Evolutionary conservation across 2,329 filamentous ascomycete species (phyloP).

Genomic region (Aspergillus pseudoglaucus): DNA sequence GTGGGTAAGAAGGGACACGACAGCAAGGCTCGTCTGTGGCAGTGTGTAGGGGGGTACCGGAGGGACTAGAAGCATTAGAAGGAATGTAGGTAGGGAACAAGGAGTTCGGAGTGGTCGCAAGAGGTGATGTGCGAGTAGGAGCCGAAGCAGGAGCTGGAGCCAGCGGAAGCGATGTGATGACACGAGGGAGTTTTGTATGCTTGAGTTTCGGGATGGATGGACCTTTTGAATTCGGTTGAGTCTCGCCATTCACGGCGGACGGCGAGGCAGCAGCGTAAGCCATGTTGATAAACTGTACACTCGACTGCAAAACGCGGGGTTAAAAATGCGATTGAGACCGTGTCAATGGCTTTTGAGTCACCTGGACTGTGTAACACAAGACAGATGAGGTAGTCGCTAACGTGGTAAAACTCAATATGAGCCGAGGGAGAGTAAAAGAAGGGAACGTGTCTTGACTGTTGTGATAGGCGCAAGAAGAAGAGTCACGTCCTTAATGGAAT

Average conservation of each 20-base stretch:
- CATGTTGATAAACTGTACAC: constrained; percentile 29
- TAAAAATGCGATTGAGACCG: constrained; percentile 21
- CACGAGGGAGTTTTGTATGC: constrained; percentile 30
- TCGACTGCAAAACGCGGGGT: constrained; percentile 25
- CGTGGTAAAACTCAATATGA: constrained; percentile 17
- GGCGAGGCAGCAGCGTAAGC: constrained; percentile 31
- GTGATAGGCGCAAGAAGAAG: constrained; percentile 15
- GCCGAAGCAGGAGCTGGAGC: constrained; percentile 20
- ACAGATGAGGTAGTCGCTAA: constrained; percentile 23
- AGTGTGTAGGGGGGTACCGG: constrained; percentile 28
- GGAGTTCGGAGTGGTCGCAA: constrained; percentile 25
- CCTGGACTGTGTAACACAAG: constrained; percentile 32
- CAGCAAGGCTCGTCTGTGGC: constrained; percentile 28
- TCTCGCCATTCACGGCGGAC: constrained; percentile 32
- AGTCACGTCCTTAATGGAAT: constrained; percentile 36
- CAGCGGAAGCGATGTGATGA: constrained; percentile 24
- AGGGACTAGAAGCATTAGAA: constrained; percentile 30
- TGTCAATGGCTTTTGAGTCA: constrained; percentile 30
- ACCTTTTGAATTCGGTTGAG: constrained; percentile 28
- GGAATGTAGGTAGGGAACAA: constrained; percentile 18
- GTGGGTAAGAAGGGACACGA: constrained; percentile 19
- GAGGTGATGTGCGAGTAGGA: constrained; percentile 22
- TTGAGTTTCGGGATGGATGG: constrained; percentile 26
- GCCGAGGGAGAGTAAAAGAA: constrained; percentile 14
- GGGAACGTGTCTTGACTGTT: constrained; percentile 23